Evolutionary conservation across 148 eudicot genomes (phyloP), one percentile per base, ranked within the genome.

Genomic region (Limonium bicolor): DNA sequence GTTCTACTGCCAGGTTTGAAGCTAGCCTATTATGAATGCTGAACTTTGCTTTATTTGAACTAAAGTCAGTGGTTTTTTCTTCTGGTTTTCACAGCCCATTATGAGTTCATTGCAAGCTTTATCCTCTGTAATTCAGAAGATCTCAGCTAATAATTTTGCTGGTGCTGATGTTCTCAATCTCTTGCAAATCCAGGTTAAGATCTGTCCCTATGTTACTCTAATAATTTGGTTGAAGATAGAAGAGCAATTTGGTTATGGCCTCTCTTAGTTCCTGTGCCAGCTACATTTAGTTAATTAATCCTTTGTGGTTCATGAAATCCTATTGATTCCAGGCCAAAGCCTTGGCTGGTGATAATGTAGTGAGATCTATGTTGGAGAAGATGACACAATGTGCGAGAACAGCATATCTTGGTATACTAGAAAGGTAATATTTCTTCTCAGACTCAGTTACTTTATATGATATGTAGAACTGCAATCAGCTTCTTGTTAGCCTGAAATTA

Each of bases 21-120:
- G 45, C 16, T 54, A 27, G 53, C 31, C 27, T 37, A 27, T 14
- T 39, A 22, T 56, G 17, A 44, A 32, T 40, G 20, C 39, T 57
- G 13, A 8, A 47, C 45, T 27, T 21, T 27, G 42, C 10, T 46
- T 24, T 36, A 32, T 11, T 21, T 41, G 11, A 7, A 9, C 16
- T 30, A 27, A 33, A 39, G 31, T 37, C 25, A 7, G 7, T 13
- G 15, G 31, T 22, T 35, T 43, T 30, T 19, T 29, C 14, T 28
- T 25, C 13, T 11, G 6, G 41, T n/a, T 6, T 20, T 42, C 31
- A 18, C 74, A 90, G 97, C 87, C 93, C 64, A 74, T 80, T 78
- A 73, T 90, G 84, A 76, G 95, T 29, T 72, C 97, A 26, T 78
- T 90, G 93, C 88, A 74, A 73, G 95, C 95, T 7, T 66, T 90